phyloP scores from a whole-genome alignment of 2,329 filamentous ascomycete genomes.

The Plectosphaerella sp. region DNA sequence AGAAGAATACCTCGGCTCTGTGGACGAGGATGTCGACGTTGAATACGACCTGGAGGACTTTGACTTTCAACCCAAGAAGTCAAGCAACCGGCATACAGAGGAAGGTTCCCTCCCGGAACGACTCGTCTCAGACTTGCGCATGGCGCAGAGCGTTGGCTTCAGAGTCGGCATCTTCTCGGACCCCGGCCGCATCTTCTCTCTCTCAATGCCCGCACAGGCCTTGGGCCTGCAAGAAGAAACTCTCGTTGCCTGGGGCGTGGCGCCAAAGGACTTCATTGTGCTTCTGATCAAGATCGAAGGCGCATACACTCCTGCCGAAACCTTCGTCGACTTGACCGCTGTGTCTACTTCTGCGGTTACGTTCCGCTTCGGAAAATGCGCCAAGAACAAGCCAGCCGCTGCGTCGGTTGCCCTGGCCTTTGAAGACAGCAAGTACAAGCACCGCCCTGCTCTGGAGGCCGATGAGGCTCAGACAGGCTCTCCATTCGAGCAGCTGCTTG shows the following conservation, averaged over 20 bases:
- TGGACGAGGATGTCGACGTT: slow-evolving; percentile 26
- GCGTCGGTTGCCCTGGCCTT: slow-evolving; percentile 51
- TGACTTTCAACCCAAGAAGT: slow-evolving; percentile 14
- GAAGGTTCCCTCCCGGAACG: not conserved
- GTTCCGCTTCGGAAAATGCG: slow-evolving; percentile 67
- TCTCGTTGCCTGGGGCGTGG: slow-evolving; percentile 72
- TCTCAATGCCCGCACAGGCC: slow-evolving; percentile 66
- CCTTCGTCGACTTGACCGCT: slow-evolving; percentile 39
- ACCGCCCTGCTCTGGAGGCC: not conserved
- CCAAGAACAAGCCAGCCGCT: slow-evolving; percentile 66
- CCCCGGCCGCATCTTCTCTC: slow-evolving; percentile 47
- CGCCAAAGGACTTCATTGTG: slow-evolving; percentile 64
- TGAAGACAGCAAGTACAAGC: slow-evolving; percentile 12
- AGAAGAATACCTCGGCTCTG: slow-evolving; percentile 21
- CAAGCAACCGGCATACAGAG: slow-evolving; percentile 4
- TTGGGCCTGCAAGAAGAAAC: slow-evolving; percentile 71
- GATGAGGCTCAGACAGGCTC: not conserved
- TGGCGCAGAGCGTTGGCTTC: slow-evolving; percentile 62
- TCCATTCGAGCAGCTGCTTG: slow-evolving; percentile 55
- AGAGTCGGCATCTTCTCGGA: slow-evolving; percentile 59
- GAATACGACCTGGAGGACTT: slow-evolving; percentile 26
- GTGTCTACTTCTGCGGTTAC: slow-evolving; percentile 27
- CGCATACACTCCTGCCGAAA: slow-evolving; percentile 58
- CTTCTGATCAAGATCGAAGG: slow-evolving; percentile 62
- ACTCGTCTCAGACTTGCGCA: slow-evolving; percentile 47